phyloP scores from a whole-genome alignment of 768 basidiomycete species.

The Termitomyces bulborhizus region DNA sequence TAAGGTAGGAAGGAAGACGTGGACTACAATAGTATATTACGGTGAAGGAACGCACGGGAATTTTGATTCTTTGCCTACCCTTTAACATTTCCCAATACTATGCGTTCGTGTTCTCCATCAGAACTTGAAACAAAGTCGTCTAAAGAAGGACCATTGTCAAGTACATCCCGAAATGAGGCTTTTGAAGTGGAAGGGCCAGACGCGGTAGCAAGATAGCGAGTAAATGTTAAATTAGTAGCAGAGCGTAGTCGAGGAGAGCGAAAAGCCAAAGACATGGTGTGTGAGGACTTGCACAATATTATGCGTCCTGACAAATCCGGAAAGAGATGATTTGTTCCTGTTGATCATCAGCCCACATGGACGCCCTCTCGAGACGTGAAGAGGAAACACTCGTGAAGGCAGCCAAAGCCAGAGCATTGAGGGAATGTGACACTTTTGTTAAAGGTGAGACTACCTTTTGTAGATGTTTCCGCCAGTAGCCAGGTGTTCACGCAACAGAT shows the following conservation, averaged over 20 bases:
- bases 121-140: constrained; percentile 66
- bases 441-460: constrained; percentile 42
- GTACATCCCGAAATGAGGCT: constrained; percentile 40
- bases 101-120: constrained; percentile 42
- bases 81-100: constrained; percentile 67
- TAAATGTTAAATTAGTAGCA: constrained; percentile 22
- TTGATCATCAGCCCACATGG: constrained; percentile 39
- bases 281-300: too few relatives aligned
- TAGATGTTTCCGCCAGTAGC: background rate
- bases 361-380: constrained; percentile 80
- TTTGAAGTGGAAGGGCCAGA: constrained; percentile 31
- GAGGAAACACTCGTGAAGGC: constrained; percentile 82
- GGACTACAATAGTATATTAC: constrained; percentile 41
- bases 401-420: constrained; percentile 73
- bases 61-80: constrained; percentile 32
- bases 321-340: constrained; percentile 1
- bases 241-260: constrained; percentile 9
- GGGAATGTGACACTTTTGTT: constrained; percentile 70
- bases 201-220: constrained; percentile 42
- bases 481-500: background rate
- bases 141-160: constrained; percentile 65
- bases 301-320: background rate
- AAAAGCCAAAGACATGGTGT: constrained; percentile 6
- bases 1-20: constrained; percentile 80
- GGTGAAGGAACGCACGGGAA: background rate